phyloP scores from a whole-genome alignment of 31 red algal species.

The Asparagopsis taxiformis region DNA sequence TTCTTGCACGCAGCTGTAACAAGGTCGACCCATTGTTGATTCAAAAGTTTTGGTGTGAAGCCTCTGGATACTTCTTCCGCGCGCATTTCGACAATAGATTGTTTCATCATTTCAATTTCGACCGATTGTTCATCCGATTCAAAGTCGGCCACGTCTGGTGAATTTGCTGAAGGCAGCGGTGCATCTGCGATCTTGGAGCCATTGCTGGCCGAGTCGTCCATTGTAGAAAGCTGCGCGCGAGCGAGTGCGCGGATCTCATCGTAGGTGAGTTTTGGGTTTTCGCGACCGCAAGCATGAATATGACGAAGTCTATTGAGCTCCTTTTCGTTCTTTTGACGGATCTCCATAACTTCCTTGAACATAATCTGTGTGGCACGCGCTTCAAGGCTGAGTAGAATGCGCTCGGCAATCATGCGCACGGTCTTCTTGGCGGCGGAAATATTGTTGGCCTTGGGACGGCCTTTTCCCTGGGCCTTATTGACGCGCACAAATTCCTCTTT shows the following conservation, averaged over 20 bases:
- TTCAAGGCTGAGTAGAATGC: slow-evolving; percentile 61
- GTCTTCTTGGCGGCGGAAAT: slow-evolving; percentile 79
- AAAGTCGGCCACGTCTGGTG: background rate
- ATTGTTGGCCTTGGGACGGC: slow-evolving; percentile 70
- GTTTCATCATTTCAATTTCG: slow-evolving; percentile 66
- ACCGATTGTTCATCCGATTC: slow-evolving; percentile 36
- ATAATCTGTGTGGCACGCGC: slow-evolving; percentile 50
- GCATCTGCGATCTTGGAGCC: background rate
- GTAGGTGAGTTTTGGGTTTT: slow-evolving; percentile 63
- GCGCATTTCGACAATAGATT: slow-evolving; percentile 70
- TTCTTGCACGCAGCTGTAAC: slow-evolving; percentile 39
- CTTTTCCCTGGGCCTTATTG: slow-evolving; percentile 58
- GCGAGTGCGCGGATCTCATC: slow-evolving; percentile 61
- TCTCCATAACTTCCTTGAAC: slow-evolving; percentile 57
- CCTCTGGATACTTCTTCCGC: slow-evolving; percentile 56
- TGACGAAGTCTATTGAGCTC: slow-evolving; percentile 48
- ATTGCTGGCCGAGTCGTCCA: background rate
- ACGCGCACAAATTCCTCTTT: slow-evolving; percentile 70
- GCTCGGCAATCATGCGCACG: slow-evolving; percentile 73
- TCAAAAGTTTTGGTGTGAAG: slow-evolving; percentile 38
- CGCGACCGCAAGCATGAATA: slow-evolving; percentile 51
- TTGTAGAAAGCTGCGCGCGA: slow-evolving; percentile 25
- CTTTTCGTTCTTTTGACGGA: slow-evolving; percentile 39
- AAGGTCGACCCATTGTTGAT: slow-evolving; percentile 34
- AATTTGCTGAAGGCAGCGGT: background rate